These are phyloP conservation scores for Penicillium sclerotigenum DNA, from an alignment of 2,329 filamentous ascomycete species.

Conservation along the genomic window DNA sequence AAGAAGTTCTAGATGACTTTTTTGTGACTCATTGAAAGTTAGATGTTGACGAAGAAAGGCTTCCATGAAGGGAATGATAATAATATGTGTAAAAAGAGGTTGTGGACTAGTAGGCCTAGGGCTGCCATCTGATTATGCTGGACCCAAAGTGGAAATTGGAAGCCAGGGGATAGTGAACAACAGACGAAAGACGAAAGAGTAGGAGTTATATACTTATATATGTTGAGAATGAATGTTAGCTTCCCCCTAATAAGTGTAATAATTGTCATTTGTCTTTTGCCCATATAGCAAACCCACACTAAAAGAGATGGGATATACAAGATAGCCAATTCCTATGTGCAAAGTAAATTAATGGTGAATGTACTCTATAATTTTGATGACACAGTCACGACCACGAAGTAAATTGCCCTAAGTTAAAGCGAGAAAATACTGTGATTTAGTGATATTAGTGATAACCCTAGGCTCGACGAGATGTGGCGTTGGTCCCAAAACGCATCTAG, in stretches of 20 bases:
- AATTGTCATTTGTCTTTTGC: background rate
- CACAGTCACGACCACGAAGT: background rate
- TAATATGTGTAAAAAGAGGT: background rate
- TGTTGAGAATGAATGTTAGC: background rate
- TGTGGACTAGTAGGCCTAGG: background rate
- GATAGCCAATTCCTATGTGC: background rate
- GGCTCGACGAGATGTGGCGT: background rate
- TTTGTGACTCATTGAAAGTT: background rate
- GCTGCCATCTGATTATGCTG: background rate
- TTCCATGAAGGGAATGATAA: background rate
- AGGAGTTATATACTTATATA: background rate
- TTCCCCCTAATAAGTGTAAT: background rate
- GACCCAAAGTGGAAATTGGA: background rate
- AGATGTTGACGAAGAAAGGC: accelerated
- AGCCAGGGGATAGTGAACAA: background rate
- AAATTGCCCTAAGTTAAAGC: background rate
- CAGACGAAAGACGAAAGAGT: too few species aligned
- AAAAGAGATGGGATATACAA: background rate
- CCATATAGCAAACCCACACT: background rate
- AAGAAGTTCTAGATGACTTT: background rate
- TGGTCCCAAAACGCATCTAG: too few species aligned
- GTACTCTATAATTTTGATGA: background rate
- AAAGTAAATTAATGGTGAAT: background rate
- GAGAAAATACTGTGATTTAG: background rate
- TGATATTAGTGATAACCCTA: background rate